These are phyloP conservation scores for Neobulgaria alba DNA, from an alignment of 2,329 filamentous ascomycete genomes.

Conservation along the genomic window DNA sequence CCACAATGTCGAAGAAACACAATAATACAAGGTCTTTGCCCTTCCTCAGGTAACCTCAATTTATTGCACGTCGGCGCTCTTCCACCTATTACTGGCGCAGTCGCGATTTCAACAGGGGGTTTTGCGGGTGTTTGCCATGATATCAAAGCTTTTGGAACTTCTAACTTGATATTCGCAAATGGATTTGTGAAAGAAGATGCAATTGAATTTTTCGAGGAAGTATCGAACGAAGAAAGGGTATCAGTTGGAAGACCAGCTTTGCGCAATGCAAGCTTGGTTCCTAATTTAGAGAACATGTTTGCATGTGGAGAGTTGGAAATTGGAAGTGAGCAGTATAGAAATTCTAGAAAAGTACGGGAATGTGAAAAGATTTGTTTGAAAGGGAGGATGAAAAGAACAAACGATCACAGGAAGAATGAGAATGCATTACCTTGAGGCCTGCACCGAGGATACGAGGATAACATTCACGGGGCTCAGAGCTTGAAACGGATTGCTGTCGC, in stretches of 20 bases:
- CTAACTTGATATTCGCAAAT: slow-evolving; percentile 23
- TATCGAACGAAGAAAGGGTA: slow-evolving; percentile 8
- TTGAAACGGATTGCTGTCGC: too few species aligned
- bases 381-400: too few species aligned
- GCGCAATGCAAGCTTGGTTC: slow-evolving; percentile 26
- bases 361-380: too few species aligned
- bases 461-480: too few species aligned
- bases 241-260: slow-evolving; percentile 26
- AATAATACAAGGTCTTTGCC: slow-evolving; percentile 49
- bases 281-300: slow-evolving; percentile 26
- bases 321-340: neutral
- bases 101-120: slow-evolving; percentile 21
- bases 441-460: too few species aligned
- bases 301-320: neutral
- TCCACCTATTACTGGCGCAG: slow-evolving; percentile 18
- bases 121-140: slow-evolving; percentile 25
- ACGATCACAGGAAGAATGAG: too few species aligned
- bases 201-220: neutral
- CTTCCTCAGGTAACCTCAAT: slow-evolving; percentile 36
- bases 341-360: too few species aligned
- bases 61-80: slow-evolving; percentile 18
- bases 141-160: slow-evolving; percentile 22
- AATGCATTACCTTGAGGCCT: too few species aligned
- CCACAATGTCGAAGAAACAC: slow-evolving; percentile 66
- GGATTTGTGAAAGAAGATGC: slow-evolving; percentile 21